These are phyloP conservation scores for Litchi chinensis DNA, from an alignment of 345 rosid species.

Conservation along the genomic window DNA sequence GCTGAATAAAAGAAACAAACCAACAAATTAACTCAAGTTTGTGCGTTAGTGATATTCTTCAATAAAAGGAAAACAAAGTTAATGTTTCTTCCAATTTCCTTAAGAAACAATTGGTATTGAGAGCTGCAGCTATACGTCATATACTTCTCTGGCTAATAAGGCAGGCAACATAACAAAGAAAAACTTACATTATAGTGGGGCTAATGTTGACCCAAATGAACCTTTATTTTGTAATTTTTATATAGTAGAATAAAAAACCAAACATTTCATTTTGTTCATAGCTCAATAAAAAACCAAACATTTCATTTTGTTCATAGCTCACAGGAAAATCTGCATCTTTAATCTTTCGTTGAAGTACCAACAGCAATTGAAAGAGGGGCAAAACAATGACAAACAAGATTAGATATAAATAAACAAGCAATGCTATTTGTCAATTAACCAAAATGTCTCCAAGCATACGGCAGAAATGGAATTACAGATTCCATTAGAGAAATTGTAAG, in stretches of 20 bases:
- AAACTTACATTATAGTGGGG: too few relatives aligned
- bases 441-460: slow-evolving; percentile 15
- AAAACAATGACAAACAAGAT: background rate
- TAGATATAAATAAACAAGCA: background rate
- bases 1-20: too few relatives aligned
- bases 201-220: too few relatives aligned
- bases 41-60: too few relatives aligned
- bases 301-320: background rate
- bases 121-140: too few relatives aligned
- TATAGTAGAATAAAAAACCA: background rate
- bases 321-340: background rate
- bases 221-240: background rate
- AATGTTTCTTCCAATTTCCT: too few relatives aligned
- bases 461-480: slow-evolving; percentile 22
- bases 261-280: background rate
- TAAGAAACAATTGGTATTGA: too few relatives aligned
- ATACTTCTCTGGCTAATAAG: too few relatives aligned
- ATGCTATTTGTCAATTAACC: slow-evolving; percentile 1
- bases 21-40: too few relatives aligned
- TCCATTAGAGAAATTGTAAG: slow-evolving; percentile 18
- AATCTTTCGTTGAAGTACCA: background rate
- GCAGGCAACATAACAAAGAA: too few relatives aligned
- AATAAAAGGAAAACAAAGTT: too few relatives aligned
- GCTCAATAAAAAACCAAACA: background rate
- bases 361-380: background rate